Conservation (phyloP, 768 basidiomycete genomes). For the Tremella yokohamensis region DNA sequence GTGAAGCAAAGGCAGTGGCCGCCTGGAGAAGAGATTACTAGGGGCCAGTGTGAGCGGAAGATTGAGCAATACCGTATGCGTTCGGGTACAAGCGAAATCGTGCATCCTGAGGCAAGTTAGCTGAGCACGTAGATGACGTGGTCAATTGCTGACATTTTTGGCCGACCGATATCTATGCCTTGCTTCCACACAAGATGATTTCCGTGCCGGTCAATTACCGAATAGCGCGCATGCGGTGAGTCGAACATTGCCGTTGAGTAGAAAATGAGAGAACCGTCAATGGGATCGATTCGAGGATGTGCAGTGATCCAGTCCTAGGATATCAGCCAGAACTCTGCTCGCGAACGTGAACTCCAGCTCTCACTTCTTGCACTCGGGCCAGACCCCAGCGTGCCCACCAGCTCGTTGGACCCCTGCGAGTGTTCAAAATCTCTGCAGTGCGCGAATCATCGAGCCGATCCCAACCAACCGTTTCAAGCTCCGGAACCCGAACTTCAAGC, state of each 20-base stretch:
- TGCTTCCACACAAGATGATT: conserved; percentile 46
- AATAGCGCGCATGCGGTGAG: conserved; percentile 40
- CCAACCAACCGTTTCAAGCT: conserved; percentile 51
- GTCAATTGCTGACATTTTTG: conserved; percentile 42
- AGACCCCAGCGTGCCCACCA: conserved; percentile 37
- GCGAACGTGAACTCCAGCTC: not conserved
- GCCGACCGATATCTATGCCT: conserved; percentile 42
- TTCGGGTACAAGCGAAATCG: conserved; percentile 52
- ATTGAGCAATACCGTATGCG: conserved; percentile 53
- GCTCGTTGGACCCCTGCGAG: conserved; percentile 25
- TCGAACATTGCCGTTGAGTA: conserved; percentile 50
- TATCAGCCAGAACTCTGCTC: not conserved
- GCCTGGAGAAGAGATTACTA: conserved; percentile 44
- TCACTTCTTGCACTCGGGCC: conserved; percentile 43
- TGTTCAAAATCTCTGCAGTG: conserved; percentile 26
- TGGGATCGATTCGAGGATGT: conserved; percentile 72
- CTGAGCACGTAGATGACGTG: not conserved
- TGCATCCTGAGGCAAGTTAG: conserved; percentile 49
- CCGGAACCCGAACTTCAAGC: conserved; percentile 50
- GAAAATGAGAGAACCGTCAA: conserved; percentile 45
- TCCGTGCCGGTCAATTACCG: conserved; percentile 45
- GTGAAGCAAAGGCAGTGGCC: conserved; percentile 49
- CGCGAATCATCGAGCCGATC: conserved; percentile 36
- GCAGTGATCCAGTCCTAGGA: conserved; percentile 69
- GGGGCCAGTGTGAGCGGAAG: conserved; percentile 53